These are phyloP conservation scores for Candida ascalaphidarum DNA, from an alignment of 805 yeast species.

Conservation along the genomic window DNA sequence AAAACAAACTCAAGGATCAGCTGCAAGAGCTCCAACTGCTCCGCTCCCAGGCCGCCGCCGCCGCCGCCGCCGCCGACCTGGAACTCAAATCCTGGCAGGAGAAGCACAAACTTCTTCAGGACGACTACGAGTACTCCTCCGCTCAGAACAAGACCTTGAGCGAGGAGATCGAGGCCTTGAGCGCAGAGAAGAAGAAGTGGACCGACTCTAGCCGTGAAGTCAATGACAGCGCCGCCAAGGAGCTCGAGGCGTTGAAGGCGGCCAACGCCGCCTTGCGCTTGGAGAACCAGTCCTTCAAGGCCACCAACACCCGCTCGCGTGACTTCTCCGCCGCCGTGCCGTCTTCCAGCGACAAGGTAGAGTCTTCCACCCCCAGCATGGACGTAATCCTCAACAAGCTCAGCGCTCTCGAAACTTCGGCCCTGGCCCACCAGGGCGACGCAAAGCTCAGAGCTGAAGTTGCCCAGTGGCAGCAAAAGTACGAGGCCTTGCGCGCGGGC, in stretches of 20 bases:
- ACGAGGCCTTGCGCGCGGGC: constrained; percentile 38
- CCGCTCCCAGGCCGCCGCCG: constrained; percentile 7
- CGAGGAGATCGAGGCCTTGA: constrained; percentile 12
- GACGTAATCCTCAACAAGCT: constrained; percentile 23
- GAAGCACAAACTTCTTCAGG: background rate
- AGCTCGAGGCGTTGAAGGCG: constrained; percentile 20
- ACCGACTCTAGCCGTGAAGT: constrained; percentile 1
- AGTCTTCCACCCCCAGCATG: too few relatives aligned
- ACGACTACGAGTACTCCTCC: constrained; percentile 12
- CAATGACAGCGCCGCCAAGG: constrained; percentile 2
- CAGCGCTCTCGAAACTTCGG: constrained; percentile 12
- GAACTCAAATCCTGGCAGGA: constrained; percentile 7
- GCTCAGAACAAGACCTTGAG: constrained; percentile 12
- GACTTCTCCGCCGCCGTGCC: background rate
- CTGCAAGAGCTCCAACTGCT: constrained; percentile 25
- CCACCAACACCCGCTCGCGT: constrained; percentile 5
- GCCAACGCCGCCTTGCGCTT: constrained; percentile 24
- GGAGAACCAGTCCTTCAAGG: constrained; percentile 30
- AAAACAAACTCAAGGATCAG: background rate
- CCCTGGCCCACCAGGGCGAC: constrained; percentile 6
- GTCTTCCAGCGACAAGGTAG: constrained; percentile 9
- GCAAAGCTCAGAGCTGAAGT: constrained; percentile 18
- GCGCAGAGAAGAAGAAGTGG: constrained; percentile 1
- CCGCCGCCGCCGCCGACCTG: constrained; percentile 8
- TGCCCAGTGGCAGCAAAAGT: constrained; percentile 42